A percentile compares a stretch with the other conserved stretches of the same genome.
Conservation (phyloP, 768 basidiomycete species). For the Phlebiopsis gigantea region DNA sequence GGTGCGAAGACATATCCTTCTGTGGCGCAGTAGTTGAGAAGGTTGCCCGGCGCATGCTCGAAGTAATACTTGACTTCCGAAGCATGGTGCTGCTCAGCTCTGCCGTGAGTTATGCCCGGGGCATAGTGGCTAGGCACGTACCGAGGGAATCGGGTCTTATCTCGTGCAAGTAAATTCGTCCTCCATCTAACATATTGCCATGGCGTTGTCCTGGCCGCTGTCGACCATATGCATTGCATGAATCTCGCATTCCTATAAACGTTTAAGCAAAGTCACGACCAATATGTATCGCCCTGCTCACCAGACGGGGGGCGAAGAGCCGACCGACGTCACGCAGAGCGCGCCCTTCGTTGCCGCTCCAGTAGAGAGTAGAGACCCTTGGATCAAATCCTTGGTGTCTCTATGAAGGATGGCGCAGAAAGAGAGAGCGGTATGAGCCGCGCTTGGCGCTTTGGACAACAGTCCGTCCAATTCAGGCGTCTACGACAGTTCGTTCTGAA, state of each 20-base stretch:
- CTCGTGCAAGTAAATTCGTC: neutral
- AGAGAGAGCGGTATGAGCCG: neutral
- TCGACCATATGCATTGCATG: conserved; percentile 69
- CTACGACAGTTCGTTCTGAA: neutral
- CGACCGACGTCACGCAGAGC: neutral
- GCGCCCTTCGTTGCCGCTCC: neutral
- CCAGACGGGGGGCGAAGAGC: conserved; percentile 1
- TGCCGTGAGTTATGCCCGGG: neutral
- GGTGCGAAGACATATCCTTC: too few species aligned
- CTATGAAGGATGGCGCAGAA: neutral
- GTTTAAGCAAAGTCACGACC: conserved; percentile 1
- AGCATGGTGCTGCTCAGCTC: neutral
- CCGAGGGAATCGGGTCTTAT: neutral
- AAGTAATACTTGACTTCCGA: neutral
- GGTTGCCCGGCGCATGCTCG: neutral
- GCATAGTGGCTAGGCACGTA: neutral
- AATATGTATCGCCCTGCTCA: neutral
- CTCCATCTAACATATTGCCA: conserved; percentile 8
- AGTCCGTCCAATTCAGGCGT: neutral
- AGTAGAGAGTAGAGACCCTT: neutral
- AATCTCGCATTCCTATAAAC: conserved; percentile 49
- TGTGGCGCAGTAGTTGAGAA: neutral
- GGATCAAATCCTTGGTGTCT: neutral
- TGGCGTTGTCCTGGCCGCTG: conserved; percentile 41
- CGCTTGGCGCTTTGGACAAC: neutral